phyloP scores from a whole-genome alignment of 1,284 basidiomycete species.

The Pisolithus thermaeus region DNA sequence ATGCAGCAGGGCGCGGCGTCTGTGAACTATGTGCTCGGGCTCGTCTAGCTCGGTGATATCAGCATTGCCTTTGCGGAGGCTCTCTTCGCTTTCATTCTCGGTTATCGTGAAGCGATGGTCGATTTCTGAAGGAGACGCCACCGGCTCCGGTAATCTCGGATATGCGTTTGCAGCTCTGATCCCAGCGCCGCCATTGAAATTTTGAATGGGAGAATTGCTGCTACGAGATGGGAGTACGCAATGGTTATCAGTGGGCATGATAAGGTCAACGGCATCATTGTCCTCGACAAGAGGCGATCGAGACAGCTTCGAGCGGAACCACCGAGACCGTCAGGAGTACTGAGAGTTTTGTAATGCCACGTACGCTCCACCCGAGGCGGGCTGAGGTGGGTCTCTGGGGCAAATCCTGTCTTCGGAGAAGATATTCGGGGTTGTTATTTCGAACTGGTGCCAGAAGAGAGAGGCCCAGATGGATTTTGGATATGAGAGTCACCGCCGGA shows the following conservation, averaged over 20 bases:
- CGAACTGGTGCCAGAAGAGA: background rate
- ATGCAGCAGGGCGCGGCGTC: conserved; percentile 11
- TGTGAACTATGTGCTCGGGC: conserved; percentile 7
- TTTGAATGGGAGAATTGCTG: conserved; percentile 14
- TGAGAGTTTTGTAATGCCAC: background rate
- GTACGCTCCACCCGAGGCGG: conserved; percentile 7
- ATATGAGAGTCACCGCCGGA: background rate
- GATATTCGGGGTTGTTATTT: conserved; percentile 6
- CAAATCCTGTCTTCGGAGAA: conserved; percentile 5
- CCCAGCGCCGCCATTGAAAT: too few relatives aligned
- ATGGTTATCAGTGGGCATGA: conserved; percentile 16
- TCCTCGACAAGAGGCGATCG: conserved; percentile 20
- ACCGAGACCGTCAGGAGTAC: conserved; percentile 5
- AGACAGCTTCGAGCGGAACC: conserved; percentile 6
- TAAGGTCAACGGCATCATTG: conserved; percentile 17
- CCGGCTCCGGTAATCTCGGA: background rate
- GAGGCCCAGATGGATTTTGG: background rate
- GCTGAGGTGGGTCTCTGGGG: conserved; percentile 1
- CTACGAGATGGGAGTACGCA: conserved; percentile 18
- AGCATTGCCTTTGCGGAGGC: conserved; percentile 1
- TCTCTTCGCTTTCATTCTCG: background rate
- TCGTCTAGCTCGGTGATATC: conserved; percentile 1
- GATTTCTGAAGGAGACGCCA: background rate
- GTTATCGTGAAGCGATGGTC: conserved; percentile 2
- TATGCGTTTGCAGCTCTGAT: conserved; percentile 3